phyloP scores from a whole-genome alignment of 1,139 yeast species.

The Schwanniomyces etchellsii region DNA sequence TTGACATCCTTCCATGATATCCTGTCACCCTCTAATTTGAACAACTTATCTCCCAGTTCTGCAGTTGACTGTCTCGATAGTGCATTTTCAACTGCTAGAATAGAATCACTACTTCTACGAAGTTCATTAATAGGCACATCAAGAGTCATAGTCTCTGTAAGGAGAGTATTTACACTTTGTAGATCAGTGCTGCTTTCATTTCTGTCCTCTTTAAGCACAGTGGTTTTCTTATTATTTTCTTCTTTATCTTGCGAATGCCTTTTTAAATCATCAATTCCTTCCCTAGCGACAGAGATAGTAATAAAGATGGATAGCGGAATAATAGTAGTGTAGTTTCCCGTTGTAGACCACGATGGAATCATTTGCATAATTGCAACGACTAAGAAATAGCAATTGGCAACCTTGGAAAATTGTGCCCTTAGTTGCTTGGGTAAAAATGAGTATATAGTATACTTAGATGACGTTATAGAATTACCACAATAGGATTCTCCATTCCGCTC shows the following conservation, averaged over 20 bases:
- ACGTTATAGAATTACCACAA: conserved; percentile 64
- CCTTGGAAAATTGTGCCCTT: conserved; percentile 83
- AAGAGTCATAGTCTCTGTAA: conserved; percentile 29
- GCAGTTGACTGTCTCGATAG: conserved; percentile 17
- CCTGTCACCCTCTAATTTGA: conserved; percentile 28
- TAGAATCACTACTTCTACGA: conserved; percentile 2
- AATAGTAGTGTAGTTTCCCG: conserved; percentile 94
- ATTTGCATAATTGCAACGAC: conserved; percentile 86
- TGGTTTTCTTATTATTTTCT: conserved; percentile 65
- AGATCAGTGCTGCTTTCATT: conserved; percentile 26
- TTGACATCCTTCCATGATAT: conserved; percentile 67
- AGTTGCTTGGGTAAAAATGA: conserved; percentile 86
- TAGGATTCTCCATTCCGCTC: conserved; percentile 66
- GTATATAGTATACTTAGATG: conserved; percentile 78
- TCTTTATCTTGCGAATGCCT: conserved; percentile 81
- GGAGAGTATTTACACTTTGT: conserved; percentile 31
- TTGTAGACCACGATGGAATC: conserved; percentile 97
- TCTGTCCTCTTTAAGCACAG: conserved; percentile 31
- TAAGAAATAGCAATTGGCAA: conserved; percentile 85
- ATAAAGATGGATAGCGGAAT: conserved; percentile 82
- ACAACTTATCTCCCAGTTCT: conserved; percentile 3
- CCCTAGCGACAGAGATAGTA: conserved; percentile 86
- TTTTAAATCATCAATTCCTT: conserved; percentile 89
- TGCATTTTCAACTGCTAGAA: conserved; percentile 13
- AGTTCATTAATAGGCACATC: conserved; percentile 8